Percentiles rank a stretch among this genome's conserved stretches.
These are phyloP conservation scores for Climacium dendroides DNA, from an alignment of 225 moss, liverwort and hornwort genomes.

Conservation along the genomic window DNA sequence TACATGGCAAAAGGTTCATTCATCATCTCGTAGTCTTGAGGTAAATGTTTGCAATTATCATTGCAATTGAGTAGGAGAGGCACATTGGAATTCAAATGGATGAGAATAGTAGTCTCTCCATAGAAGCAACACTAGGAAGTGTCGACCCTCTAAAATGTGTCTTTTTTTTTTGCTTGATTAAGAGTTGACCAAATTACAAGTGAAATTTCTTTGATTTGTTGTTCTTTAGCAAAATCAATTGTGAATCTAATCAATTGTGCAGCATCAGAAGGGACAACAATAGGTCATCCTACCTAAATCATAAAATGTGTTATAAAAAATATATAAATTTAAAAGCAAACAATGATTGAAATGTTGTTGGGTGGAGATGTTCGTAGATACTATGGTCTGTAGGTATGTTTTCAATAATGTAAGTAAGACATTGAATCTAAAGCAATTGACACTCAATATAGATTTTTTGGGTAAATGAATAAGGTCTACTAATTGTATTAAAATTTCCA, in stretches of 20 bases:
- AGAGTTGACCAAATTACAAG: rapidly evolving
- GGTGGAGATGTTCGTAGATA: neutral
- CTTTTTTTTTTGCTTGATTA: neutral
- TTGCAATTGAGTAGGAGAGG: neutral
- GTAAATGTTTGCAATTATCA: too few relatives aligned
- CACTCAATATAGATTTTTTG: neutral
- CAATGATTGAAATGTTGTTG: neutral
- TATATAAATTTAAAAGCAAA: neutral
- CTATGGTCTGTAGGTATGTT: neutral
- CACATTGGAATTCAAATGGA: neutral
- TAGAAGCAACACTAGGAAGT: neutral
- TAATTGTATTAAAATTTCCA: neutral
- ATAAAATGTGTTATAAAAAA: neutral
- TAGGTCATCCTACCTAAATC: rapidly evolving
- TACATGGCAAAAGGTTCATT: neutral
- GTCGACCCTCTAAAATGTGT: rapidly evolving
- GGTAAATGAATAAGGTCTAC: neutral
- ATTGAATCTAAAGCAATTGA: neutral
- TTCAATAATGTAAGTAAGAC: neutral
- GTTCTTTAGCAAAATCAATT: neutral
- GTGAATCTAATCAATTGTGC: neutral
- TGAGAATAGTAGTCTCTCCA: rapidly evolving
- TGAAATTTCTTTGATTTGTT: neutral
- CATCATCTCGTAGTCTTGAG: neutral
- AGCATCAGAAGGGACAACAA: neutral